phyloP scores from a whole-genome alignment of 768 basidiomycete species.

The button mushroom (Agaricus bisporus) region DNA sequence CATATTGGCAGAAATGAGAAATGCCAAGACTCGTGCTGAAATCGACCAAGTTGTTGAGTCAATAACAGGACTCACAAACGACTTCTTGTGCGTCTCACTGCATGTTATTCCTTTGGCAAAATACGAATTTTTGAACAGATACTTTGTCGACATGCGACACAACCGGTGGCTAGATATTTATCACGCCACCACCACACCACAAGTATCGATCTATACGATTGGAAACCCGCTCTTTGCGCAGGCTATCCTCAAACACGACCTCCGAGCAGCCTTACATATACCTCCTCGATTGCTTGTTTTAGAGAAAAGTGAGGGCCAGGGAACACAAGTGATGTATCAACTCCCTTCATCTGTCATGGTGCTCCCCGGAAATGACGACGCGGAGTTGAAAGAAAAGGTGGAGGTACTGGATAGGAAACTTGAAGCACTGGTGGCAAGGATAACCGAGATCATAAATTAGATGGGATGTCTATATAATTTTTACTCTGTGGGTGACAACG shows the following conservation, averaged over 20 bases:
- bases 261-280: slow-evolving; percentile 33
- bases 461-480: not conserved
- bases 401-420: slow-evolving; percentile 37
- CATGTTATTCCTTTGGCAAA: not conserved
- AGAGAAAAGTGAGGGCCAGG: slow-evolving; percentile 29
- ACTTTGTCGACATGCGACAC: slow-evolving; percentile 33
- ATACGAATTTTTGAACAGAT: slow-evolving; percentile 22
- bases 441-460: slow-evolving; percentile 17
- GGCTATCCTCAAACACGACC: slow-evolving; percentile 34
- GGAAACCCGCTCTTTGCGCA: slow-evolving; percentile 49
- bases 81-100: slow-evolving; percentile 37
- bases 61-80: slow-evolving; percentile 23
- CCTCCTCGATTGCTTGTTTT: slow-evolving; percentile 40
- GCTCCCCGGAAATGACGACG: slow-evolving; percentile 19
- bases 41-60: slow-evolving; percentile 26
- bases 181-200: slow-evolving; percentile 20
- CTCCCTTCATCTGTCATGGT: slow-evolving; percentile 42
- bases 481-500: not conserved
- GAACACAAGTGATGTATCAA: slow-evolving; percentile 40
- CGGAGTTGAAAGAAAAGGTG: slow-evolving; percentile 25
- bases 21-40: slow-evolving; percentile 28
- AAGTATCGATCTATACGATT: slow-evolving; percentile 35
- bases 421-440: slow-evolving; percentile 30
- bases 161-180: slow-evolving; percentile 27
- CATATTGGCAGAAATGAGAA: slow-evolving; percentile 18